A percentile compares a stretch with the other conserved stretches of the same genome.
phyloP scores from a whole-genome alignment of 2,329 filamentous ascomycete genomes.

The Ophiostoma angusticollis region DNA sequence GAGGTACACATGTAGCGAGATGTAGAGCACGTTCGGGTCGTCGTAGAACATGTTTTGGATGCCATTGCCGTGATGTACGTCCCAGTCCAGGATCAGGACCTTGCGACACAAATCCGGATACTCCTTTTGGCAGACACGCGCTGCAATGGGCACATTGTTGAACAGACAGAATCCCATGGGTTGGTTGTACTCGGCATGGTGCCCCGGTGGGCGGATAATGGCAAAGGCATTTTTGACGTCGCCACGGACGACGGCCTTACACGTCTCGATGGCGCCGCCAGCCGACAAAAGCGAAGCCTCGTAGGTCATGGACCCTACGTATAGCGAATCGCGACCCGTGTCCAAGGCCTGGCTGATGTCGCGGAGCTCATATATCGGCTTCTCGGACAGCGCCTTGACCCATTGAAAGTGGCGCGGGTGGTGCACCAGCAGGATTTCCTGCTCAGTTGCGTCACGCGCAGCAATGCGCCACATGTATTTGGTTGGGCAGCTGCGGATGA shows the following conservation, averaged over 20 bases:
- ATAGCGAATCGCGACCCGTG: constrained; percentile 60
- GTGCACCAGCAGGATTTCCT: constrained; percentile 74
- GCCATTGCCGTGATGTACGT: constrained; percentile 72
- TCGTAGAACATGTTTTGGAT: constrained; percentile 94
- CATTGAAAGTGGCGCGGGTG: constrained; percentile 65
- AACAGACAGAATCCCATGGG: constrained; percentile 95
- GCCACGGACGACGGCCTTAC: constrained; percentile 73
- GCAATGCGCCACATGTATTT: constrained; percentile 64
- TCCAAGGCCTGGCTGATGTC: constrained; percentile 49
- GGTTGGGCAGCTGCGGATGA: constrained; percentile 41
- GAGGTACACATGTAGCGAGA: constrained; percentile 82
- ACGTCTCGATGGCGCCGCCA: constrained; percentile 91
- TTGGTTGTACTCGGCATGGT: constrained; percentile 78
- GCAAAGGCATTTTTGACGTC: constrained; percentile 90
- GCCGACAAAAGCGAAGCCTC: constrained; percentile 72
- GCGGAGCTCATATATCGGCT: constrained; percentile 53
- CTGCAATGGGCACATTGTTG: constrained; percentile 91
- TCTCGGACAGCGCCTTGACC: constrained; percentile 46
- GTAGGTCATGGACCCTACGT: constrained; percentile 72
- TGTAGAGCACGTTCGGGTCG: constrained; percentile 88
- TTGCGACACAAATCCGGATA: constrained; percentile 75
- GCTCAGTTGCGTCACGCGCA: constrained; percentile 61
- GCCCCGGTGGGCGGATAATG: constrained; percentile 85
- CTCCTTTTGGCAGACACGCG: constrained; percentile 72
- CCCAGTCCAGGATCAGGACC: constrained; percentile 88